Conservation (phyloP, 2,329 filamentous ascomycete species). For the Paraconiothyrium sp. region DNA sequence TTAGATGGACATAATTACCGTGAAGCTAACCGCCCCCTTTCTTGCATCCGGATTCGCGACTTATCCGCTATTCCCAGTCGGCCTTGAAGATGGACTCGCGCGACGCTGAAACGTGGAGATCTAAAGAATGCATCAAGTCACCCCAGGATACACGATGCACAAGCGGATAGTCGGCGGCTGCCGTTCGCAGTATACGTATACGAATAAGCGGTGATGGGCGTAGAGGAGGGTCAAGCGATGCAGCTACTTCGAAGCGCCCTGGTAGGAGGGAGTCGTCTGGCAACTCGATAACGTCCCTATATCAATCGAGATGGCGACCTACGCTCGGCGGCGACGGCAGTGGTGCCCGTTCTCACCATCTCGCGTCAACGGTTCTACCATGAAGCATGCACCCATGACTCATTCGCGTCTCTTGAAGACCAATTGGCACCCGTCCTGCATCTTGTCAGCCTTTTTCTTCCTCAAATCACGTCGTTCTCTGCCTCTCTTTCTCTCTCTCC, state of each 20-base stretch:
- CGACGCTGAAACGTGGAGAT: too few species aligned
- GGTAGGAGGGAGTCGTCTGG: not conserved
- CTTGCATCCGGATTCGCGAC: not conserved
- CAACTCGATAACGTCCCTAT: not conserved
- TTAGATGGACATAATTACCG: not conserved
- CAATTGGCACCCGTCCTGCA: too few species aligned
- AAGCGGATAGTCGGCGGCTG: too few species aligned
- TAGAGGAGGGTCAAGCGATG: not conserved
- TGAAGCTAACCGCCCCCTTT: not conserved
- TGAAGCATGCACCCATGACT: too few species aligned
- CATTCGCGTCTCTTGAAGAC: too few species aligned
- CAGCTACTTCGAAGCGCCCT: not conserved
- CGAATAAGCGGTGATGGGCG: not conserved
- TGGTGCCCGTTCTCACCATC: not conserved
- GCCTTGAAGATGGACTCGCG: not conserved
- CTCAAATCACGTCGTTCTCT: too few species aligned
- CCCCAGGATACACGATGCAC: too few species aligned
- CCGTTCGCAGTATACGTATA: not conserved
- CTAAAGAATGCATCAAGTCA: not conserved
- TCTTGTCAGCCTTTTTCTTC: too few species aligned
- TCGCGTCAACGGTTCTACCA: too few species aligned
- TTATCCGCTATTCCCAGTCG: not conserved
- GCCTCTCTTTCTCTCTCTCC: too few species aligned
- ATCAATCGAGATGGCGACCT: not conserved
- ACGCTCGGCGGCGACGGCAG: not conserved